These are phyloP conservation scores for Pterocarpus santalinus DNA, from an alignment of 306 rosid genomes.

Conservation along the genomic window DNA sequence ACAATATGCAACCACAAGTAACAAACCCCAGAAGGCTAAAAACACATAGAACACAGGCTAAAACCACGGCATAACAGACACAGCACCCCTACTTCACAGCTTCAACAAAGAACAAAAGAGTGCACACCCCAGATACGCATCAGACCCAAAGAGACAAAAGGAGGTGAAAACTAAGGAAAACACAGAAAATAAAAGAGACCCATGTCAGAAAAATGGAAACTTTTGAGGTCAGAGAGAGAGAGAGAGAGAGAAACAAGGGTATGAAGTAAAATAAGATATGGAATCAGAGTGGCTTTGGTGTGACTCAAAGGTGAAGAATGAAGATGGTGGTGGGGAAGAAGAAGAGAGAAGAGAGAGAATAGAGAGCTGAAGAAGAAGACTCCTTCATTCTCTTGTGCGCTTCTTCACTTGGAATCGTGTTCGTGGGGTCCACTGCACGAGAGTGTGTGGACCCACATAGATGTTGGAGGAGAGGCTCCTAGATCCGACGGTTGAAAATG, in stretches of 20 bases:
- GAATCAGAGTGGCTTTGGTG: slow-evolving; percentile 61
- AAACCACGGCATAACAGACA: slow-evolving; percentile 19
- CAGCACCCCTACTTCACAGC: slow-evolving; percentile 22
- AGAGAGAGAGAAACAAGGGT: slow-evolving; percentile 1
- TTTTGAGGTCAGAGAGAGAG: slow-evolving; percentile 28
- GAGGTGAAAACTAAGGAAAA: not conserved
- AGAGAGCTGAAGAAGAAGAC: slow-evolving; percentile 42
- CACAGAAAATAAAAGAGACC: slow-evolving; percentile 35
- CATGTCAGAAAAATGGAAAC: slow-evolving; percentile 57
- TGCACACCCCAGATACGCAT: slow-evolving; percentile 9
- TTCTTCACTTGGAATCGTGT: slow-evolving; percentile 44
- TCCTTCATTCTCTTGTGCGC: not conserved
- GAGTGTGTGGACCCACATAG: slow-evolving; percentile 25
- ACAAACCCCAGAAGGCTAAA: slow-evolving; percentile 34
- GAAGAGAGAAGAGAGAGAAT: slow-evolving; percentile 34
- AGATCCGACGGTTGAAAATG: slow-evolving; percentile 53
- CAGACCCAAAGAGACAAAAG: slow-evolving; percentile 28
- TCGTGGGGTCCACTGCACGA: slow-evolving; percentile 61
- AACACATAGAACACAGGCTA: slow-evolving; percentile 22
- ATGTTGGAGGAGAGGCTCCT: not conserved
- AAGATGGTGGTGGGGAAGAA: slow-evolving; percentile 36
- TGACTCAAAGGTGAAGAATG: slow-evolving; percentile 58
- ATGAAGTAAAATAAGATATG: slow-evolving; percentile 15
- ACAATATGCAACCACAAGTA: slow-evolving; percentile 19
- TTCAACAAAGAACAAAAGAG: not conserved